Conservation (phyloP, 345 rosid genomes). For the Ceriops decandra region DNA sequence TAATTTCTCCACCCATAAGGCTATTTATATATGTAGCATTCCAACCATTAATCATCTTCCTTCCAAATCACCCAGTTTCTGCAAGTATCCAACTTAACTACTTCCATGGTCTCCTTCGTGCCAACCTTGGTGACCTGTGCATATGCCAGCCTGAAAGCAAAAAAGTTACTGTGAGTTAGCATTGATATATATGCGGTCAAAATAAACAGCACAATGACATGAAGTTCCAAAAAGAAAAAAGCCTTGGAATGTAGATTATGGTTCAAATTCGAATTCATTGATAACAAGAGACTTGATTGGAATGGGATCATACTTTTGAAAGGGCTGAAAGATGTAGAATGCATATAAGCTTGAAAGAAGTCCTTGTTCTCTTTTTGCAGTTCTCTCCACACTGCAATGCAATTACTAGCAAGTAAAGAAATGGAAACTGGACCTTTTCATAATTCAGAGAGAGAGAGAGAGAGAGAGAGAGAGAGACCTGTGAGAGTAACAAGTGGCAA, state of each 20-base stretch:
- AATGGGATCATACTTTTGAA: conserved; percentile 34
- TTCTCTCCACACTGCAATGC: conserved; percentile 66
- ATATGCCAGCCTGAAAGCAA: conserved; percentile 27
- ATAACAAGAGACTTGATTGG: no score
- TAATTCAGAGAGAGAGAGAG: neutral
- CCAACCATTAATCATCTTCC: no score
- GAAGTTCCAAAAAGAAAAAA: no score
- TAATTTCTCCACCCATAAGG: no score
- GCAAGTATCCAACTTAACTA: conserved; percentile 2
- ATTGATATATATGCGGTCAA: neutral
- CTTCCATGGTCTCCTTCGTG: conserved; percentile 33
- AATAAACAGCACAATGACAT: no score
- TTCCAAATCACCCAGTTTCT: neutral
- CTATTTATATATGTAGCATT: no score
- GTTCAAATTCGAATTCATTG: no score
- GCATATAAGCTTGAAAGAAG: conserved; percentile 56
- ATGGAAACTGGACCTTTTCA: neutral
- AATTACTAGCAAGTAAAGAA: neutral
- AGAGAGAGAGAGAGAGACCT: conserved; percentile 28
- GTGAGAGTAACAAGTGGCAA: conserved; percentile 65
- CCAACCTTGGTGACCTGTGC: conserved; percentile 35
- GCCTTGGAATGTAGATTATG: no score
- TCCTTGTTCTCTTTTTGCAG: conserved; percentile 65
- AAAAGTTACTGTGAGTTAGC: neutral
- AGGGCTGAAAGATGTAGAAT: conserved; percentile 34